Evolutionary conservation across 257 asterid genomes (phyloP), one percentile per base, ranked within the genome.

Genomic region (Linderniella brevidens): DNA sequence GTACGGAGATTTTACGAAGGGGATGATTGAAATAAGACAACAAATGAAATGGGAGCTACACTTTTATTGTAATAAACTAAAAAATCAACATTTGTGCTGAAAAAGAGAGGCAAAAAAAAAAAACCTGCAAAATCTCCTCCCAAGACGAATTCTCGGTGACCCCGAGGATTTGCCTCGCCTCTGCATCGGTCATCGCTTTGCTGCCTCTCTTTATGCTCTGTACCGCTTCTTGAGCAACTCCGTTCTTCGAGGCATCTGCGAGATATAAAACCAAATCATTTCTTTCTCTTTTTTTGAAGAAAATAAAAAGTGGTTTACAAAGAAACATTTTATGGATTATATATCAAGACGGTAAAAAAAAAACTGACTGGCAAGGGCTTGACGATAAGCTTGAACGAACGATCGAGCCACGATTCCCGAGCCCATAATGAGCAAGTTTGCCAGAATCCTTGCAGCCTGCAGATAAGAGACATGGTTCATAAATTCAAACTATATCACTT

Each of bases 101-200:
- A 14, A 0, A 29, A 40, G 40, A 32, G 41, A 53, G 41, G 3
- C 32, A 25, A 6, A 25, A 25, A 41, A 45, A 0, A 45, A 37
- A 52, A 55, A 69, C 93, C 88, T 80, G 63, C 59, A 64, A 49
- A 63, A 80, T 62, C 54, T 77, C 93, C 58, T 80, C 93, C 93
- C 88, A 74, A 18, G 85, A 46, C 6, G 76, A 41, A 15, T 75
- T 61, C 58, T 80, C 93, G 4, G 77, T 17, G 41, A 74, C 88
- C 8, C 88, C 93, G 13, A 80, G 84, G 42, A 80, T 64, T 64
- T 80, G 82, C 64, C 88, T 74, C 4, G 93, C 93, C 73, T 80
- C 88, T 19, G 70, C 45, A 61, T 77, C 93, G 0, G 93, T 56
- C 93, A 80, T 80, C 37, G 46, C 29, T 66, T 80, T 80, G 64